Evolutionary conservation across 805 yeast genomes (phyloP), one percentile per base, ranked within the genome.

Genomic region (Monosporozyma unispora): DNA sequence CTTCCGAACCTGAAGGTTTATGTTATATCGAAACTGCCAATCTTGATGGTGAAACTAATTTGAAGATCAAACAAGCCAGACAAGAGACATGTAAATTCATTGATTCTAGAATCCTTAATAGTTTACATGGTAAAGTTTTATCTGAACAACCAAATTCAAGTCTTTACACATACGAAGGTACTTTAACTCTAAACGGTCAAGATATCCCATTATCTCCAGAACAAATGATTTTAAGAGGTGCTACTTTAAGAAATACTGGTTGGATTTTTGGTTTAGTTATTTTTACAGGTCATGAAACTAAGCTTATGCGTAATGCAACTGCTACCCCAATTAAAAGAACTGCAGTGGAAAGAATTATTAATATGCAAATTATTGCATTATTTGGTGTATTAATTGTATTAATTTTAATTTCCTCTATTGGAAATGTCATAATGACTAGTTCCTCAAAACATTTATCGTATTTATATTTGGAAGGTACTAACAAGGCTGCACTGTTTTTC

Each of bases 1-100:
- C 97, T 0, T 91, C 98, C 0, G 99, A 93, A 66, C 99, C 99
- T 0, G 98, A 91, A 67, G 99, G 99, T 2, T 73, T 93, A 52
- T 95, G 99, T 66, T 93, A 93, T 60, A 87, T 95, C 49, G 99
- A 93, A 68, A 93, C 99, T 1, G 96, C 99, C 0, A 93, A 93
- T 61, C 72, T 93, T 57, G 99, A 93, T 67, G 99, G 99, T 50
- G 99, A 93, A 66, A 95, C 99, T 0, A 93, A 93, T 65, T 74
- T 93, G 59, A 93, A 93, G 62, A 93, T 93, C 63, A 95, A 95
- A 62, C 98, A 93, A 65, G 80, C 96, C 1, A 75, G 76, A 47
- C 71, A 78, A 1, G 96, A 89, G 59, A 93, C 99, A 0, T 75
- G 87, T 3, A 73, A 75, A 52, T 64, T 85, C 49, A 84, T 84